phyloP scores from a whole-genome alignment of 1,139 yeast genomes.

The Scheffersomyces illinoinensis region DNA sequence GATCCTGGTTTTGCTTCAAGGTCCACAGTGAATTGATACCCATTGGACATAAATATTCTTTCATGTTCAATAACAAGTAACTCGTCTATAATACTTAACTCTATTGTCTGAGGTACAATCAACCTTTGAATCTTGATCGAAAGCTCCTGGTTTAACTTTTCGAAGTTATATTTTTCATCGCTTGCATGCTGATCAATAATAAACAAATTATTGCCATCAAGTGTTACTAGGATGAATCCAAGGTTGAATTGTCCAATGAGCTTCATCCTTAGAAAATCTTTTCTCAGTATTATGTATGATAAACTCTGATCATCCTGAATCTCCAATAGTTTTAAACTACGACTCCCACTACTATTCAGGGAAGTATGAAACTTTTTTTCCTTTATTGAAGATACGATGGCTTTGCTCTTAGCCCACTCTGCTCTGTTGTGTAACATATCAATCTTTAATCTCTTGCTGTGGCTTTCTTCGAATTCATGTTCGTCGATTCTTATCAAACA shows the following conservation, averaged over 20 bases:
- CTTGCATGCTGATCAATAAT: constrained; percentile 97
- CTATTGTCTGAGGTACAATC: constrained; percentile 63
- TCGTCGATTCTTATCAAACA: constrained; percentile 16
- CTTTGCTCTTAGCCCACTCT: background rate
- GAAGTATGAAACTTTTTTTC: background rate
- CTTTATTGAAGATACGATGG: background rate
- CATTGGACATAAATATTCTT: constrained; percentile 65
- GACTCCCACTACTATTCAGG: background rate
- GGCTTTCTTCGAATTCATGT: constrained; percentile 14
- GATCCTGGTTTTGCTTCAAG: constrained; percentile 50
- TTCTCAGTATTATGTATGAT: constrained; percentile 56
- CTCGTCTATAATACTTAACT: constrained; percentile 78
- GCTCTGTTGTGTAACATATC: constrained; percentile 10
- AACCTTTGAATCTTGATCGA: constrained; percentile 61
- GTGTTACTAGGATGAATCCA: constrained; percentile 79
- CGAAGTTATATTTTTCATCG: constrained; percentile 92
- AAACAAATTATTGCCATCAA: constrained; percentile 57
- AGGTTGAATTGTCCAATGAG: constrained; percentile 90
- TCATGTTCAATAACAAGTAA: constrained; percentile 62
- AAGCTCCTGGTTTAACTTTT: constrained; percentile 57
- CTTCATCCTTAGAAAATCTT: constrained; percentile 69
- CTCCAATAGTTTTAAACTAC: background rate
- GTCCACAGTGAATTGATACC: constrained; percentile 61
- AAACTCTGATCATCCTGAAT: constrained; percentile 42
- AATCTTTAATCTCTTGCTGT: constrained; percentile 8